These are phyloP conservation scores for Termitomyces sp. DNA, from an alignment of 1,284 basidiomycete genomes.

Conservation along the genomic window DNA sequence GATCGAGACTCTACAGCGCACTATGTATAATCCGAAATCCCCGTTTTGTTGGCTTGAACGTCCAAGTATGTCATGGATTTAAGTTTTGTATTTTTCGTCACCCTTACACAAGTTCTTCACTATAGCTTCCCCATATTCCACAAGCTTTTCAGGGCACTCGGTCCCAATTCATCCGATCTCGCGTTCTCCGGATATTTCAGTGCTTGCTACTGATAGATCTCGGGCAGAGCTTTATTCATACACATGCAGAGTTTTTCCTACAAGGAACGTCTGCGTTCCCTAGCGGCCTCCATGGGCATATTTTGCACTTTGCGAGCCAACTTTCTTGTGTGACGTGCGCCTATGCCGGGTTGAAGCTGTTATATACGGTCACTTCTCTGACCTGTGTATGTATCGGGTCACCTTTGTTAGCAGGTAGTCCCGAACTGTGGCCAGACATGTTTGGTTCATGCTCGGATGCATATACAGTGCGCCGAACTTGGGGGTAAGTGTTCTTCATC, in stretches of 20 bases:
- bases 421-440: slow-evolving; percentile 6
- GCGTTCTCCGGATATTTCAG: slow-evolving; percentile 1
- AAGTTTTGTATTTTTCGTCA: neutral
- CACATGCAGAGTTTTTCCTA: neutral
- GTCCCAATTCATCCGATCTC: slow-evolving; percentile 3
- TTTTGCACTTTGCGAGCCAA: slow-evolving; percentile 1
- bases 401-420: slow-evolving; percentile 1
- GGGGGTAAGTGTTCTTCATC: slow-evolving; percentile 1
- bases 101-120: neutral
- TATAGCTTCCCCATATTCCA: neutral
- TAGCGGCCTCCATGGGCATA: neutral
- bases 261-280: slow-evolving; percentile 6
- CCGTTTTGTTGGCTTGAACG: slow-evolving; percentile 7
- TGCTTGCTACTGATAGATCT: slow-evolving; percentile 6
- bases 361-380: slow-evolving; percentile 1
- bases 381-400: slow-evolving; percentile 1
- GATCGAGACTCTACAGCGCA: neutral
- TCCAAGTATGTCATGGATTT: neutral
- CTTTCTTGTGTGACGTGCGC: neutral
- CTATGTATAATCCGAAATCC: slow-evolving; percentile 2
- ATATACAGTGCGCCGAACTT: slow-evolving; percentile 7
- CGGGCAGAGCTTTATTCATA: slow-evolving; percentile 5
- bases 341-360: neutral
- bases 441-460: slow-evolving; percentile 6
- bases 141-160: slow-evolving; percentile 2